Conservation (phyloP, 2,329 filamentous ascomycete genomes). For the Elsinoe arachidis region DNA sequence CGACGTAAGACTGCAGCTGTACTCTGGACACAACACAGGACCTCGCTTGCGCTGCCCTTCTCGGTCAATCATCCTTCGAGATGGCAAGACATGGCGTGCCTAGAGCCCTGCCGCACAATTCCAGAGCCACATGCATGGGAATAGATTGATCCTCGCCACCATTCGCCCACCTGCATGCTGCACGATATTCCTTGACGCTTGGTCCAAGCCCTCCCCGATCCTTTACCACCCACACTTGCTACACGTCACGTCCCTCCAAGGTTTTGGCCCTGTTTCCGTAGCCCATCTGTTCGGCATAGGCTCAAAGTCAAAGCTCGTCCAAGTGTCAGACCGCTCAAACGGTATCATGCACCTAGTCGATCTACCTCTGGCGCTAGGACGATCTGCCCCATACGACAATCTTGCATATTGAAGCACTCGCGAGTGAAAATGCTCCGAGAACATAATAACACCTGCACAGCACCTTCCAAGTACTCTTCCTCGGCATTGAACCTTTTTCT, state of each 20-base stretch:
- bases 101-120: neutral
- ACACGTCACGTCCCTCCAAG: slow-evolving; percentile 11
- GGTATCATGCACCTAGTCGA: slow-evolving; percentile 7
- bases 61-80: neutral
- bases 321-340: slow-evolving; percentile 9
- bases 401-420: slow-evolving; percentile 1
- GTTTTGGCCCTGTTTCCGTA: slow-evolving; percentile 12
- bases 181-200: slow-evolving; percentile 11
- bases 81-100: neutral
- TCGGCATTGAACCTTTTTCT: neutral
- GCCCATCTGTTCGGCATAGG: slow-evolving; percentile 1
- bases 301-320: slow-evolving; percentile 1
- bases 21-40: neutral
- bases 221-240: neutral
- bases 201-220: slow-evolving; percentile 6
- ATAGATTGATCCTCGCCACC: slow-evolving; percentile 9
- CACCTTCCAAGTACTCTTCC: slow-evolving; percentile 4
- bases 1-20: neutral
- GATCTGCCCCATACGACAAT: slow-evolving; percentile 8
- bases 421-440: slow-evolving; percentile 8
- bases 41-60: neutral
- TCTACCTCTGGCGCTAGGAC: slow-evolving; percentile 7
- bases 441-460: slow-evolving; percentile 6
- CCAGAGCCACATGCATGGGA: neutral
- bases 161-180: slow-evolving; percentile 11